These are phyloP conservation scores for Metschnikowia bowlesiae DNA, from an alignment of 805 yeast genomes.

Conservation along the genomic window DNA sequence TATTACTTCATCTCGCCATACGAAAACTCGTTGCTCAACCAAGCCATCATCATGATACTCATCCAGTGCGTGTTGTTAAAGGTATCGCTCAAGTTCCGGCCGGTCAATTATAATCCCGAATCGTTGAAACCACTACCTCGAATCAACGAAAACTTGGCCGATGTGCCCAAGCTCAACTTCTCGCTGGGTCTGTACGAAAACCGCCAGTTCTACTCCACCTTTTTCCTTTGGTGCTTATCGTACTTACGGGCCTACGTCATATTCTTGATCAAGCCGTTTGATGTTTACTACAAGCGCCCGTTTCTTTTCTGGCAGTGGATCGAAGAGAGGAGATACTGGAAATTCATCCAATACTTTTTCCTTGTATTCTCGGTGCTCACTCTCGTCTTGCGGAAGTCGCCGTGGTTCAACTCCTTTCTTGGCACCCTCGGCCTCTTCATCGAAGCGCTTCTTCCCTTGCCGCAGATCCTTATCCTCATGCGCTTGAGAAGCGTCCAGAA, in stretches of 20 bases:
- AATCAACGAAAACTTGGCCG: constrained; percentile 25
- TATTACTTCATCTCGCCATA: constrained; percentile 79
- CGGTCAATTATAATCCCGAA: constrained; percentile 31
- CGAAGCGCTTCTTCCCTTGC: constrained; percentile 71
- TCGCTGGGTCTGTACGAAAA: constrained; percentile 10
- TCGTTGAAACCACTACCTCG: constrained; percentile 25
- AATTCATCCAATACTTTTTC: constrained; percentile 49
- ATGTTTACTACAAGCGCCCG: constrained; percentile 63
- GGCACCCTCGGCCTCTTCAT: constrained; percentile 65
- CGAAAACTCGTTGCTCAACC: constrained; percentile 73
- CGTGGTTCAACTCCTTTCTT: constrained; percentile 44
- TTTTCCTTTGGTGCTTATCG: constrained; percentile 6
- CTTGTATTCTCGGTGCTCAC: constrained; percentile 39
- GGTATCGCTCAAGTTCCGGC: constrained; percentile 58
- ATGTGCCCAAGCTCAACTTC: constrained; percentile 7
- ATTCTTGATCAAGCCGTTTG: constrained; percentile 55
- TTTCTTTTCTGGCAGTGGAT: constrained; percentile 86
- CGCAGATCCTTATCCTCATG: constrained; percentile 68
- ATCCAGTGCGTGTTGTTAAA: constrained; percentile 65
- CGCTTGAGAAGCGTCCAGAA: constrained; percentile 69
- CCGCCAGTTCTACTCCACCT: constrained; percentile 6
- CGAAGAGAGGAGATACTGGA: constrained; percentile 55
- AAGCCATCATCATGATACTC: constrained; percentile 78
- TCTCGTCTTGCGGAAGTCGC: constrained; percentile 29
- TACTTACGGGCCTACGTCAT: constrained; percentile 12